These are phyloP conservation scores for Verbena officinalis DNA, from an alignment of 257 asterid genomes.

Conservation along the genomic window DNA sequence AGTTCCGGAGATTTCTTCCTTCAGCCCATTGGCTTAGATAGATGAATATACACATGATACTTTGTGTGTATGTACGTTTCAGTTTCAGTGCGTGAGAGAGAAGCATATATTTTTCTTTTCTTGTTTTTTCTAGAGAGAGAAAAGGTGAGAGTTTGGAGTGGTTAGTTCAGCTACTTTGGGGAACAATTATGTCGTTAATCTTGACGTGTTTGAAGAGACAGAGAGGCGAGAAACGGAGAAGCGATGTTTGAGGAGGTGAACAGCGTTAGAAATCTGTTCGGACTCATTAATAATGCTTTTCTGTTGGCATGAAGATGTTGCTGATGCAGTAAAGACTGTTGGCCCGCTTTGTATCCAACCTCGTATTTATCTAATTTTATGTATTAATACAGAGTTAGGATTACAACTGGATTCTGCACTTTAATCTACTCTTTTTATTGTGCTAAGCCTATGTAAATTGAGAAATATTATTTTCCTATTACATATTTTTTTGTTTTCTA, in stretches of 20 bases:
- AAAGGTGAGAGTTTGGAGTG: slow-evolving; percentile 34
- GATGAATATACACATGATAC: not conserved
- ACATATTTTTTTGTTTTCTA: no score
- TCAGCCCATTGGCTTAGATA: slow-evolving; percentile 34
- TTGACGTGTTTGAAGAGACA: slow-evolving; percentile 27
- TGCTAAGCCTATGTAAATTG: no score
- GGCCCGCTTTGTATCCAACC: not conserved
- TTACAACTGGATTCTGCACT: no score
- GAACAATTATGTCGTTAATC: not conserved
- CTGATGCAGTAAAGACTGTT: slow-evolving; percentile 12
- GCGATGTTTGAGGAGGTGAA: not conserved
- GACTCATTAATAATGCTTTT: slow-evolving; percentile 27
- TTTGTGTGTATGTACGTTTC: slow-evolving; percentile 4
- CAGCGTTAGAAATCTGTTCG: slow-evolving; percentile 6
- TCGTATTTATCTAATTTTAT: slow-evolving; percentile 14
- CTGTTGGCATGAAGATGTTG: slow-evolving; percentile 8
- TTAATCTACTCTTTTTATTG: no score
- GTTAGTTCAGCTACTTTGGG: slow-evolving; percentile 47
- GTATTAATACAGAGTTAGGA: not conserved
- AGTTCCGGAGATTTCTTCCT: slow-evolving; percentile 57
- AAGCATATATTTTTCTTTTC: not conserved
- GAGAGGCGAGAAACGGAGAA: slow-evolving; percentile 9
- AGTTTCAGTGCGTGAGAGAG: slow-evolving; percentile 17
- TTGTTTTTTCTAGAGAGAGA: not conserved
- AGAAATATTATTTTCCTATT: no score